These are phyloP conservation scores for Bisporella sp. DNA, from an alignment of 2,329 filamentous ascomycete species.

Conservation along the genomic window DNA sequence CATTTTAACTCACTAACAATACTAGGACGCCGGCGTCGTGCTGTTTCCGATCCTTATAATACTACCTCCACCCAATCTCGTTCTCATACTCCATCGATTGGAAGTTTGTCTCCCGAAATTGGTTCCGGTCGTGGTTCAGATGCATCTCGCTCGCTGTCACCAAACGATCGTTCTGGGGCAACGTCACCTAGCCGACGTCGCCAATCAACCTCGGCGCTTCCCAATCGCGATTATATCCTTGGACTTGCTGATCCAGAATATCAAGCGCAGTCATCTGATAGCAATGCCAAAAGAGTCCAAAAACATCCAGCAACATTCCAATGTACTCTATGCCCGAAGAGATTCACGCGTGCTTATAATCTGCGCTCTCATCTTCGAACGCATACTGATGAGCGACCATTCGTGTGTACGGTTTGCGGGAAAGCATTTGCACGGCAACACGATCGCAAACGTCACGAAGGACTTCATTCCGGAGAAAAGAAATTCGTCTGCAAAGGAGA, in stretches of 20 bases:
- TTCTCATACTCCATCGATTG: slow-evolving; percentile 39
- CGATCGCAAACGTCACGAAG: slow-evolving; percentile 94
- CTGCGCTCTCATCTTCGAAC: slow-evolving; percentile 90
- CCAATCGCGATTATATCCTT: slow-evolving; percentile 70
- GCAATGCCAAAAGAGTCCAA: slow-evolving; percentile 72
- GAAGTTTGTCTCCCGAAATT: slow-evolving; percentile 45
- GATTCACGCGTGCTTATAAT: slow-evolving; percentile 95
- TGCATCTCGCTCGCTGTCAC: slow-evolving; percentile 49
- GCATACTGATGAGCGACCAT: slow-evolving; percentile 94
- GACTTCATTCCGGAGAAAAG: slow-evolving; percentile 93
- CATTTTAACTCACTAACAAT: slow-evolving; percentile 12
- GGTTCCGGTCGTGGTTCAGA: slow-evolving; percentile 40
- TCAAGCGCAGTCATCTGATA: slow-evolving; percentile 56
- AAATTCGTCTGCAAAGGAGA: slow-evolving; percentile 96
- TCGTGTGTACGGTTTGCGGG: slow-evolving; percentile 92
- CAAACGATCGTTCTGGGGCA: slow-evolving; percentile 46
- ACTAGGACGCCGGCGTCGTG: slow-evolving; percentile 25
- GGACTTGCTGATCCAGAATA: slow-evolving; percentile 85
- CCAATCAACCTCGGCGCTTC: slow-evolving; percentile 54
- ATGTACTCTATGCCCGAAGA: slow-evolving; percentile 86
- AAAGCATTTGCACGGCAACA: slow-evolving; percentile 98
- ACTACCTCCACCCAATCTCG: slow-evolving; percentile 35
- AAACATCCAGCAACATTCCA: slow-evolving; percentile 98
- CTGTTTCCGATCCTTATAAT: slow-evolving; percentile 28
- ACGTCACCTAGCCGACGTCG: slow-evolving; percentile 41